phyloP scores from a whole-genome alignment of 768 basidiomycete species.

The Suillus hirtellus region DNA sequence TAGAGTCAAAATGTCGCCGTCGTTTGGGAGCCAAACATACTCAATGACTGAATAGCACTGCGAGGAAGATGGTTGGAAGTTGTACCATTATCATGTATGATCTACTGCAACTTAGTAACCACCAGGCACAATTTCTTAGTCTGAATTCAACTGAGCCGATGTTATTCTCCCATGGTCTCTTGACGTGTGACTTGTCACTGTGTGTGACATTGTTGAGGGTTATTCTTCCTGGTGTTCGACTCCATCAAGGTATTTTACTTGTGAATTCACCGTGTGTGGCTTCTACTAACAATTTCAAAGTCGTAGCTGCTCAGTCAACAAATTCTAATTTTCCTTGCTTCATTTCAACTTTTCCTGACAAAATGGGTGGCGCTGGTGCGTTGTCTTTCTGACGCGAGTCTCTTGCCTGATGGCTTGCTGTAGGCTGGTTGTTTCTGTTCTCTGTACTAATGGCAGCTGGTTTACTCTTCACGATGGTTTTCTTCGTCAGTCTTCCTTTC shows the following conservation, averaged over 20 bases:
- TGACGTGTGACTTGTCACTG: neutral
- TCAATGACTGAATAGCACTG: no score
- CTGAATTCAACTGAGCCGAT: no score
- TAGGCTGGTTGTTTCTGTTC: slow-evolving; percentile 97
- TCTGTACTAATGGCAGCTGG: slow-evolving; percentile 94
- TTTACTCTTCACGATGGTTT: slow-evolving; percentile 97
- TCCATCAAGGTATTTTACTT: neutral
- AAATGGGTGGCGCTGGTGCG: slow-evolving; percentile 47
- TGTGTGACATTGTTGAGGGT: neutral
- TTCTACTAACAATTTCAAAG: neutral
- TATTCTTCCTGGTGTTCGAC: neutral
- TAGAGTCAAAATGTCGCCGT: no score
- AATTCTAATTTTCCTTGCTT: slow-evolving; percentile 9
- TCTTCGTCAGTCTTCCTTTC: slow-evolving; percentile 74
- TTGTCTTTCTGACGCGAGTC: slow-evolving; percentile 7
- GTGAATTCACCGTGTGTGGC: neutral
- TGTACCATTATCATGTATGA: no score
- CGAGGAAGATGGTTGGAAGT: no score
- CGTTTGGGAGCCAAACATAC: no score
- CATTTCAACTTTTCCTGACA: neutral
- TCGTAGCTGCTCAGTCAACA: slow-evolving; percentile 3
- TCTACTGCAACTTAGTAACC: no score
- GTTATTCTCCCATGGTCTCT: no score
- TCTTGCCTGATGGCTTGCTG: neutral
- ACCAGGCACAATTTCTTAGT: no score